These are phyloP conservation scores for Pseudocercospora fuligena DNA, from an alignment of 2,329 filamentous ascomycete species.

Conservation along the genomic window DNA sequence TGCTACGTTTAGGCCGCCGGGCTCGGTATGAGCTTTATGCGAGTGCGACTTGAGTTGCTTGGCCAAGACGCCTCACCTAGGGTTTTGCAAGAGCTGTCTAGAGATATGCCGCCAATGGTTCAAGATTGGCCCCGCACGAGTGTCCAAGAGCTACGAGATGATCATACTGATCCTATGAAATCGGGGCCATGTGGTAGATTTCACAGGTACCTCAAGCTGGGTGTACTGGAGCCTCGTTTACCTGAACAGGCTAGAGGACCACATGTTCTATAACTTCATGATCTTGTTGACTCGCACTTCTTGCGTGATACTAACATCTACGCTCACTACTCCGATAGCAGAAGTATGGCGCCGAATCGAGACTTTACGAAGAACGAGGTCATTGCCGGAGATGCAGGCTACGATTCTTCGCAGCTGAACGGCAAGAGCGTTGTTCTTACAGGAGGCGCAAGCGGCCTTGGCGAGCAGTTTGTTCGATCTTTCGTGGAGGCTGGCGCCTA, in stretches of 20 bases:
- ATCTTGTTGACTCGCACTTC: not conserved
- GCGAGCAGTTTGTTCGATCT: conserved; percentile 40
- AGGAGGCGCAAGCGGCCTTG: conserved; percentile 51
- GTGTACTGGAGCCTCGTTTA: not conserved
- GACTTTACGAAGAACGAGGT: conserved; percentile 21
- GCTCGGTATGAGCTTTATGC: not conserved
- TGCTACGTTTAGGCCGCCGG: too few relatives aligned
- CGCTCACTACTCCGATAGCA: not conserved
- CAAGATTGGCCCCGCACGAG: not conserved
- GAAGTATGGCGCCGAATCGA: conserved; percentile 17
- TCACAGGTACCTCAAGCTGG: not conserved
- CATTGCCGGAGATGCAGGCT: conserved; percentile 42
- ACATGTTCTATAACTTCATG: not conserved
- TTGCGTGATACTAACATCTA: not conserved
- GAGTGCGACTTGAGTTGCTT: not conserved
- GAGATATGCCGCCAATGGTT: not conserved
- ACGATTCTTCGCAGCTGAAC: conserved; percentile 45
- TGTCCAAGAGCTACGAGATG: not conserved
- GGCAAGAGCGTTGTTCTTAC: conserved; percentile 57
- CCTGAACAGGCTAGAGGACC: not conserved
- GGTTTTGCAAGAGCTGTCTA: not conserved
- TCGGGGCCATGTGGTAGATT: not conserved
- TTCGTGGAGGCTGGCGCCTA: conserved; percentile 41
- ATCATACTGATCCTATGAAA: not conserved
- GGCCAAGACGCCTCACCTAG: not conserved